Base-by-base conservation (phyloP, 805 yeast genomes). In the Pichia deserticola region DNA sequence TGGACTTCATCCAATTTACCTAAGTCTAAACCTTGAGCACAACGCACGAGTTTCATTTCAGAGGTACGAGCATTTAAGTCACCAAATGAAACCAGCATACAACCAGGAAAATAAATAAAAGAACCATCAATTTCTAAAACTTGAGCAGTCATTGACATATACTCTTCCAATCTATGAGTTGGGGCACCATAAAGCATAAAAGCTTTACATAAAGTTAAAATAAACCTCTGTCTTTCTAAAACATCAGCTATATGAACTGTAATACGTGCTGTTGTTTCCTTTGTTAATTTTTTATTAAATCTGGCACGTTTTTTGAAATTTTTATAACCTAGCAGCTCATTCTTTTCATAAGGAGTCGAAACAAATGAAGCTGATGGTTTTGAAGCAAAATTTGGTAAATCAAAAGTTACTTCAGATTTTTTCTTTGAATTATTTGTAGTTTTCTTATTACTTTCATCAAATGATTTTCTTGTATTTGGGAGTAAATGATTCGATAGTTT, bases 141-240 rank as follows among this genome's bases (percentile, higher is more conserved):
- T 49, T 96, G 74, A 13, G 96, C 84, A 1, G 97, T 90, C 89
- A 88, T 84, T 30, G 83, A 77, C 85, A 92, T 79, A 65, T 89
- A 90, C 60, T 92, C 98, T 64, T 92, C 98, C 47, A 92, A 68
- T 60, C 98, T 76, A 65, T 92, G 97, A 1, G 96, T 89, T 1
- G 98, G 98, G 0, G 98, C 98, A 32, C 98, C 98, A 59, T 81
- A 92, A 51, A 87, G 69, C 98, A 92, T 90, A 48, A 92, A 72
- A 0, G 96, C 95, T 42, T 87, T 79, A 63, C 97, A 90, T 70
- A 92, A 75, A 36, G 92, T 75, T 57, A 90, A 68, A 51, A 92
- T 84, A 61, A 92, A 92, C 44, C 90, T 72, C 63, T 90, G 97
- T 50, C 96, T 76, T 62, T 90, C 95, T 27, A 90, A 69, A 27